Evolutionary conservation across 2,329 filamentous ascomycete genomes (phyloP).

Genomic region (Acrocalymma vagum): DNA sequence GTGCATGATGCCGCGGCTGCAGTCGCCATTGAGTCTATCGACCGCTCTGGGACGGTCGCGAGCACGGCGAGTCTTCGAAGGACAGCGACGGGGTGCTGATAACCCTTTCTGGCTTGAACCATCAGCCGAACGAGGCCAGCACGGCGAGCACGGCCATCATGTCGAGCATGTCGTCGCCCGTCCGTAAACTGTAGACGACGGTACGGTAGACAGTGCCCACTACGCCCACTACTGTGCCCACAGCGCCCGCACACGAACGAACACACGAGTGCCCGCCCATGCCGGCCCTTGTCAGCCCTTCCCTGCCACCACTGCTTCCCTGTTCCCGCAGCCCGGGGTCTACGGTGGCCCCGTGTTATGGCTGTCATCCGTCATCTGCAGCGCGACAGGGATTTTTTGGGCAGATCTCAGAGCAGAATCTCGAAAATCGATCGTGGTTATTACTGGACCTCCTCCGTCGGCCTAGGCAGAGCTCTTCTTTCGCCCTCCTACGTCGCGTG

Average conservation of each 20-base stretch:
- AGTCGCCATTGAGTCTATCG: too few species aligned
- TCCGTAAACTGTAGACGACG: too few species aligned
- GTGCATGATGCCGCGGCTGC: constrained; percentile 47
- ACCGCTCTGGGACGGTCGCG: constrained; percentile 39
- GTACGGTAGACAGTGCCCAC: too few species aligned
- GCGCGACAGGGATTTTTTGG: constrained; percentile 38
- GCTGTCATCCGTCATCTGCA: constrained; percentile 49
- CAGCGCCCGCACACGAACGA: too few species aligned
- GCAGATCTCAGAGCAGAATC: constrained; percentile 45
- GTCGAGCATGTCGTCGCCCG: too few species aligned
- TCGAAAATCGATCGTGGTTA: constrained; percentile 47
- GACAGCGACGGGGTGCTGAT: too few species aligned
- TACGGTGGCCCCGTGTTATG: constrained; percentile 46
- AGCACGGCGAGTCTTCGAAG: too few species aligned
- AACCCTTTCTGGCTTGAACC: constrained; percentile 45
- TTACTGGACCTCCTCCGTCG: constrained; percentile 49
- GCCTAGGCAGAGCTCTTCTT: constrained; percentile 35
- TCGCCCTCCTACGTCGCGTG: constrained; percentile 39
- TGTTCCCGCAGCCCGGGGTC: constrained; percentile 47
- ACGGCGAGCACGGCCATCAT: too few species aligned
- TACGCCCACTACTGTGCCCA: too few species aligned
- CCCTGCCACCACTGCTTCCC: constrained; percentile 41
- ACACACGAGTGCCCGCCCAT: too few species aligned
- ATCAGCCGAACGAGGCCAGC: constrained; percentile 52
- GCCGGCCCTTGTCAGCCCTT: too few species aligned